These are phyloP conservation scores for Cornus kousa DNA, from an alignment of 148 eudicot species.

Conservation along the genomic window DNA sequence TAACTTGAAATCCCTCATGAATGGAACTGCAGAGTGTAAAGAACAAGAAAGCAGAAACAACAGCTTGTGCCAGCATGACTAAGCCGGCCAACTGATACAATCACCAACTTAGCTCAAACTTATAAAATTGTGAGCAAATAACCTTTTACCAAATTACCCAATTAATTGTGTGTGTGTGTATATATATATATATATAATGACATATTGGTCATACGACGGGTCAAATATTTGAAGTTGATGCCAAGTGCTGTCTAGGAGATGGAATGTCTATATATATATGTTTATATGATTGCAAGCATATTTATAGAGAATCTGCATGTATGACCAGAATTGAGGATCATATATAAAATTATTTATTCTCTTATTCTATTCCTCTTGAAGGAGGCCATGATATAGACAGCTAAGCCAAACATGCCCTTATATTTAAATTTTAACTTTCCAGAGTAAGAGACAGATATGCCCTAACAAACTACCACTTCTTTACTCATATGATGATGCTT, in stretches of 20 bases:
- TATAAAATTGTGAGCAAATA: not conserved
- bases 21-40: not conserved
- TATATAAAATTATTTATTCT: too few species aligned
- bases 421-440: not conserved
- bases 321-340: not conserved
- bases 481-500: not conserved
- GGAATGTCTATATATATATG: not conserved
- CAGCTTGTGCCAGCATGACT: not conserved
- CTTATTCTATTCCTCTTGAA: not conserved
- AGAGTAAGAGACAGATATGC: not conserved
- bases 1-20: too few species aligned
- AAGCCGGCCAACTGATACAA: not conserved
- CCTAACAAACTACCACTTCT: not conserved
- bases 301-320: not conserved
- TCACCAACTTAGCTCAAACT: not conserved
- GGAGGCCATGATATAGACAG: not conserved
- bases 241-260: not conserved
- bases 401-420: not conserved
- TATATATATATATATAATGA: too few species aligned
- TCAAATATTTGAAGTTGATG: not conserved
- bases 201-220: too few species aligned
- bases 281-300: not conserved
- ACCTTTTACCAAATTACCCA: not conserved
- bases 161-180: too few species aligned
- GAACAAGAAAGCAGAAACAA: not conserved